Percentiles rank a stretch among this genome's conserved stretches.
phyloP scores from a whole-genome alignment of 768 basidiomycete genomes.

The Podaxis sp. region DNA sequence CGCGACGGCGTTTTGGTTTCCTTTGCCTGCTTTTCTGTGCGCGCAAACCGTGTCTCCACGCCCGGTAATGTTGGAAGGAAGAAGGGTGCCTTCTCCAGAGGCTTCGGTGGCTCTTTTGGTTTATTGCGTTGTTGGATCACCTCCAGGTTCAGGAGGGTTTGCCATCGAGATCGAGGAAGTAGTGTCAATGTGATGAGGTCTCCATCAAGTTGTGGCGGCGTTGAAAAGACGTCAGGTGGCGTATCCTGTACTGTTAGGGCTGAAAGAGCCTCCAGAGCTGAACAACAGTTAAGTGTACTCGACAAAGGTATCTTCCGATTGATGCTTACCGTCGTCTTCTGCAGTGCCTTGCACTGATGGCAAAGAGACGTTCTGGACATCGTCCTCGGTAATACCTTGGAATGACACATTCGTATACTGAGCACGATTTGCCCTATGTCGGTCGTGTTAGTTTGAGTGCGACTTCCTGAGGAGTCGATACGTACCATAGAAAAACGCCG shows the following conservation, averaged over 20 bases:
- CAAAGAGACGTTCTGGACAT: constrained; percentile 62
- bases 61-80: constrained; percentile 93
- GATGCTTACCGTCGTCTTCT: constrained; percentile 70
- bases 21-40: constrained; percentile 35
- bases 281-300: background rate
- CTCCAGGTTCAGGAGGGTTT: constrained; percentile 93
- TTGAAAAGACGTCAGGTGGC: constrained; percentile 68
- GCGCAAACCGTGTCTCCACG: constrained; percentile 76
- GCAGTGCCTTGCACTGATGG: constrained; percentile 81
- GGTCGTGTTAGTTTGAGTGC: constrained; percentile 2
- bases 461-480: background rate
- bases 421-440: constrained; percentile 84
- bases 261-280: constrained; percentile 73
- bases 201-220: constrained; percentile 84
- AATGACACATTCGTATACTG: constrained; percentile 87
- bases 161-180: constrained; percentile 91
- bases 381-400: constrained; percentile 72
- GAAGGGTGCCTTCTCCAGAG: constrained; percentile 93
- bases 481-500: constrained; percentile 91
- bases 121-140: constrained; percentile 95
- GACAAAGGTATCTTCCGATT: background rate
- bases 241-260: constrained; percentile 56
- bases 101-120: constrained; percentile 93
- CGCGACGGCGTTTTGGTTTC: constrained; percentile 40
- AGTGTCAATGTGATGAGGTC: constrained; percentile 92